These are phyloP conservation scores for Ogataea thermomethanolica DNA, from an alignment of 805 yeast species.

Conservation along the genomic window DNA sequence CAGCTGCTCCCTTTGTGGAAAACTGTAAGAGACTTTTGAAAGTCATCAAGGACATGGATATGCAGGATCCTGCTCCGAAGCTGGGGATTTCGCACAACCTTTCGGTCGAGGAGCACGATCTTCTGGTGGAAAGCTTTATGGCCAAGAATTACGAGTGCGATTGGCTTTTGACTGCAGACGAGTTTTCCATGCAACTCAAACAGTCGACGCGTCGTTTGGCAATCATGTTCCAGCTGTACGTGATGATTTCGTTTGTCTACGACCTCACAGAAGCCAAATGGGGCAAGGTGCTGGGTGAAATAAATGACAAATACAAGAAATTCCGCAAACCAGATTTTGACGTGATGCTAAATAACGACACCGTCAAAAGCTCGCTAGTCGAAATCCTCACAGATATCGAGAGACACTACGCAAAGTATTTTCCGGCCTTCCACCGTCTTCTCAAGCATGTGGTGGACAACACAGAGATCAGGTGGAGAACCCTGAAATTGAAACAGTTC, in stretches of 20 bases:
- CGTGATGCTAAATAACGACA: slow-evolving; percentile 14
- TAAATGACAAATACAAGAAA: slow-evolving; percentile 22
- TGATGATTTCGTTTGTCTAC: slow-evolving; percentile 23
- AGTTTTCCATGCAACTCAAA: slow-evolving; percentile 22
- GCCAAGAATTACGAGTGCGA: slow-evolving; percentile 24
- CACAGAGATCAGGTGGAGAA: slow-evolving; percentile 25
- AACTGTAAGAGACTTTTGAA: slow-evolving; percentile 13
- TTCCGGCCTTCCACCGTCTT: slow-evolving; percentile 14
- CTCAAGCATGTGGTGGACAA: slow-evolving; percentile 17
- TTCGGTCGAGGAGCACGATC: slow-evolving; percentile 6
- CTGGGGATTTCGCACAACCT: slow-evolving; percentile 1
- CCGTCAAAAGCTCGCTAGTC: slow-evolving; percentile 10
- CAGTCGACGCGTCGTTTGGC: slow-evolving; percentile 15
- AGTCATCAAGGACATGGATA: slow-evolving; percentile 15
- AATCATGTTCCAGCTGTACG: slow-evolving; percentile 24
- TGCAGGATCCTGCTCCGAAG: slow-evolving; percentile 4
- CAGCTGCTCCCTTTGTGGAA: slow-evolving; percentile 10
- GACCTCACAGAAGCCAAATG: slow-evolving; percentile 20
- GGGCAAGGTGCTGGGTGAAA: slow-evolving; percentile 15
- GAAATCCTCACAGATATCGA: slow-evolving; percentile 24
- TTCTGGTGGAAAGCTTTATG: slow-evolving; percentile 12
- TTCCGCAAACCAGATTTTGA: slow-evolving; percentile 24
- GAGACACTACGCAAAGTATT: slow-evolving; percentile 14
- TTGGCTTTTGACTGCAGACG: slow-evolving; percentile 27
- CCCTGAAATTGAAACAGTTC: slow-evolving; percentile 30